Evolutionary conservation across 2,329 filamentous ascomycete genomes (phyloP), one percentile per base, ranked within the genome.

Genomic region (Nigrospora oryzae): DNA sequence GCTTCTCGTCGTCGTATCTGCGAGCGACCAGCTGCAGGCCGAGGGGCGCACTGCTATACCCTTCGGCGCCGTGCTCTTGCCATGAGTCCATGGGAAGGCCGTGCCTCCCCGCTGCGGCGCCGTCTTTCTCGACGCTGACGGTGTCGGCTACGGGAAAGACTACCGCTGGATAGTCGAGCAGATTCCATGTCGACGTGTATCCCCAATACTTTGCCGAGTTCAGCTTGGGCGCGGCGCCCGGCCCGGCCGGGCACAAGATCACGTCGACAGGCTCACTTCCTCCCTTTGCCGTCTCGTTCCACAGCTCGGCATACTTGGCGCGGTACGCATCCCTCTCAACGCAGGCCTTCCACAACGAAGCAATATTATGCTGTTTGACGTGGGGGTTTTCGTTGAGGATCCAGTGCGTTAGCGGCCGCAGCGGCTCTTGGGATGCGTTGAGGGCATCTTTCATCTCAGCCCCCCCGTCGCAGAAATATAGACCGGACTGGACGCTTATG

Each of bases 161-260:
- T 2, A 75, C 59, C 11, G 70, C 73, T 0, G 83, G 79, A 57
- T 84, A 84, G 57, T 87, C 81, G 2, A 86, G 69, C 36, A 86
- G 53, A 56, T 86, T 87, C 80, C 81, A 86, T 49, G 81, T 74
- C 0, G 73, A 65, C 0, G 80, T 84, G 52, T 86, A 87, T 1
- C 73, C 73, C 80, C 81, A 86, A 67, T 57, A 83, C 54, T 47
- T 67, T 62, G 50, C 77, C 59, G 49, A 79, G 49, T 47, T 63
- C 46, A 53, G 61, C 69, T 49, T 74, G 62, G 70, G 75, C n/a
- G 56, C 56, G 11, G 55, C 54, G 36, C 55, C 49, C 2, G 78
- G 76, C 0, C 73, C 74, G 0, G 69, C 74, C 0, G 81, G 82
- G 45, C 74, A 80, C 1, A 86, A 64, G 32, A 86, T 74, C 0